Conservation (phyloP, 768 basidiomycete genomes). For the Kwoniella shandongensis region DNA sequence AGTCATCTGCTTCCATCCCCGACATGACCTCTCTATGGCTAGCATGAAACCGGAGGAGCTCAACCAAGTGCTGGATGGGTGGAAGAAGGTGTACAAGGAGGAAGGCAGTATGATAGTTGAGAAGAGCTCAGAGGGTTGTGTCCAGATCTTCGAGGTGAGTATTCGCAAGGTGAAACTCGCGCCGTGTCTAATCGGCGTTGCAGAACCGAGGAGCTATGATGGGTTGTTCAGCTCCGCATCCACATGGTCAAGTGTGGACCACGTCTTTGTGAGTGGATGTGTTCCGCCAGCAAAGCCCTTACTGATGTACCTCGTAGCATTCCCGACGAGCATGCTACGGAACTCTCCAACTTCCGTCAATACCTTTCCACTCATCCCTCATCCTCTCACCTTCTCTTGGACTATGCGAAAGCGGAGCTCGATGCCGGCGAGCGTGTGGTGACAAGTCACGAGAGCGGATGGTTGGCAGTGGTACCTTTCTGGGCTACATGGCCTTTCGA, state of each 20-base stretch:
- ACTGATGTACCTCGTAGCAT: slow-evolving; percentile 24
- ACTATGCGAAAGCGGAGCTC: slow-evolving; percentile 72
- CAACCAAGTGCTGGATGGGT: slow-evolving; percentile 66
- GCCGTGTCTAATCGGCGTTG: slow-evolving; percentile 12
- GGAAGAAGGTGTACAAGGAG: slow-evolving; percentile 65
- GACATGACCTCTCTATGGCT: slow-evolving; percentile 81
- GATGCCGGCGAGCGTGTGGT: slow-evolving; percentile 65
- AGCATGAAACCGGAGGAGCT: slow-evolving; percentile 64
- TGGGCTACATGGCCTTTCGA: slow-evolving; percentile 97
- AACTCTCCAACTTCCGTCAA: slow-evolving; percentile 61
- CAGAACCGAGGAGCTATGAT: slow-evolving; percentile 91
- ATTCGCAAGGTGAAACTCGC: not conserved
- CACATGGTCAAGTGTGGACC: slow-evolving; percentile 68
- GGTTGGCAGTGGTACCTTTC: slow-evolving; percentile 85
- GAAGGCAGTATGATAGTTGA: slow-evolving; percentile 56
- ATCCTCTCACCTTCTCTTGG: slow-evolving; percentile 62
- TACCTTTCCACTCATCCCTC: slow-evolving; percentile 57
- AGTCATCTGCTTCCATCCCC: slow-evolving; percentile 80
- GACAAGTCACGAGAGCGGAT: slow-evolving; percentile 58
- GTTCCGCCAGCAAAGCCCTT: too few relatives aligned
- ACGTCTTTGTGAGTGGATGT: not conserved
- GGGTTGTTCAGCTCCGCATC: slow-evolving; percentile 94
- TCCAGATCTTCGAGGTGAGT: slow-evolving; percentile 85
- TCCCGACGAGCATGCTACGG: slow-evolving; percentile 58
- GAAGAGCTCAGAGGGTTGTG: slow-evolving; percentile 63